Conservation (phyloP, 306 rosid genomes). For the Dalbergia cultrata region DNA sequence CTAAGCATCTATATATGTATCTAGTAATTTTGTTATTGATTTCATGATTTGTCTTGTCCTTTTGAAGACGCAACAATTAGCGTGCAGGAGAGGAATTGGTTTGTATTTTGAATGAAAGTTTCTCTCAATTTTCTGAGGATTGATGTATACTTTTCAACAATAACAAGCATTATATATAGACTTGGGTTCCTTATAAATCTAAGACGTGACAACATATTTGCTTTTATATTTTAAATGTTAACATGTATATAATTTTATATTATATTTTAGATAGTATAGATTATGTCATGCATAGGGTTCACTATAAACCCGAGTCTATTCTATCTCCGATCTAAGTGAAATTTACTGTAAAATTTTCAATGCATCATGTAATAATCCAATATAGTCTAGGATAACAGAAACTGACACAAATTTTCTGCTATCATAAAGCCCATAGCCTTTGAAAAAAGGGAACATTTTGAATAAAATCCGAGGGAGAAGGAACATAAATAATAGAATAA, state of each 20-base stretch:
- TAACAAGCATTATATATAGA: too few relatives aligned
- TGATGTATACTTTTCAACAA: neutral
- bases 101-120: neutral
- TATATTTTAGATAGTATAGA: too few relatives aligned
- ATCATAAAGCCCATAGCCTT: slow-evolving; percentile 17
- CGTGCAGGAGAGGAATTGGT: slow-evolving; percentile 14
- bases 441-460: neutral
- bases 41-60: neutral
- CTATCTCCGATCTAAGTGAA: neutral
- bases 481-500: neutral
- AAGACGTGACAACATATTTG: too few relatives aligned
- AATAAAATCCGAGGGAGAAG: neutral
- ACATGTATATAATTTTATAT: too few relatives aligned
- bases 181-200: too few relatives aligned
- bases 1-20: slow-evolving; percentile 6
- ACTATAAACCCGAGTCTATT: too few relatives aligned
- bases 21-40: neutral
- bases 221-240: too few relatives aligned
- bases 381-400: neutral
- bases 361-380: neutral
- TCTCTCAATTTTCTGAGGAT: too few relatives aligned
- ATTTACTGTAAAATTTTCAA: neutral
- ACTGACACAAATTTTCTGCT: neutral
- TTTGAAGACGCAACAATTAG: slow-evolving; percentile 30
- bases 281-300: too few relatives aligned